Base-by-base conservation (phyloP, 2,329 filamentous ascomycete genomes). In the Aureobasidium sp. region DNA sequence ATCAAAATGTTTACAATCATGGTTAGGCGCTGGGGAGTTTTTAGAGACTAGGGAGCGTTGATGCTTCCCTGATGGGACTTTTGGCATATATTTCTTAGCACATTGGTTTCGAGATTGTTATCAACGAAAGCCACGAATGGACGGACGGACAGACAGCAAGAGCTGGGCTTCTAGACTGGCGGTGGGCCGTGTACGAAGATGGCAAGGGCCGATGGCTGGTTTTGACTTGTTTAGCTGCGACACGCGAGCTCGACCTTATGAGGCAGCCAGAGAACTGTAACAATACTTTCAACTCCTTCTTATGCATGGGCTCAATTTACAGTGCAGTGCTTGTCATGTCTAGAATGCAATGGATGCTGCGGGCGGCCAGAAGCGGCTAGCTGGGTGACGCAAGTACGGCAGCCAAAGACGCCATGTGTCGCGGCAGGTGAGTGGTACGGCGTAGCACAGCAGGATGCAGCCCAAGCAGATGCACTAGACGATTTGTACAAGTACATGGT, bases 21-120 rank as follows among this genome's bases (percentile, higher is more conserved):
- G 57, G 57, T 51, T 60, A 44, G 57, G 57, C 57, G 57, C 39
- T 22, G 57, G 57, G 57, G 57, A 60, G 34, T 60, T 51, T 60
- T 51, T 47, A 31, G 42, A 51, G 6, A 60, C 36, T 31, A 51
- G 6, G 36, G 45, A 51, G 36, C 45, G 51, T 42, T n/a, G 6
- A 34, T 51, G 25, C 45, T 60, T 34, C 25, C 42, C 42, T 25
- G 36, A 51, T 60, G 34, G 57, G 45, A 42, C 42, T 29, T 39
- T 48, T 47, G 55, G 55, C 31, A 59, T 59, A 59, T 59, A 48
- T 59, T 31, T 51, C 29, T 51, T 44, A 59, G 53, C 41, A 57
- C 7, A 57, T 44, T 29, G 39, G 39, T 57, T 57, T 55, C 42
- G 51, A 31, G 31, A 29, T 41, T 31, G 25, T 57, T 31, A 34